These are phyloP conservation scores for Microdochium nivale DNA, from an alignment of 2,329 filamentous ascomycete genomes.

Conservation along the genomic window DNA sequence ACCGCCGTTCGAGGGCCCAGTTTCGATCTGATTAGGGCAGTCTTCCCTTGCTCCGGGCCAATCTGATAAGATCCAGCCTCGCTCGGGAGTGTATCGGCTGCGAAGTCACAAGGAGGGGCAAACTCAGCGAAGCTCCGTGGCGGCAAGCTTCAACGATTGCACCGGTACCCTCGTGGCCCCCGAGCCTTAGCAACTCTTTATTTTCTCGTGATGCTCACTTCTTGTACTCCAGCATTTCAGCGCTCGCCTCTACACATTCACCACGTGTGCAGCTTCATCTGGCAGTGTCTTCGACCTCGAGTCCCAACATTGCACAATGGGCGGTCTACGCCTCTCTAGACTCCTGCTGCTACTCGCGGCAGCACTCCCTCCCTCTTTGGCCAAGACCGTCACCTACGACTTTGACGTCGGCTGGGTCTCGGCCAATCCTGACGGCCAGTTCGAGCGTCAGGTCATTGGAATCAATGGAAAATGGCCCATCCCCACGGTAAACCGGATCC, in stretches of 20 bases:
- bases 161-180: too few species aligned
- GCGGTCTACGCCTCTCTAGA: not conserved
- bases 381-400: constrained; percentile 40
- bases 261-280: too few species aligned
- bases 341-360: not conserved
- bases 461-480: constrained; percentile 73
- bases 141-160: not conserved
- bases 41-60: not conserved
- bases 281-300: too few species aligned
- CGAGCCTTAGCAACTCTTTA: too few species aligned
- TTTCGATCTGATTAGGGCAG: not conserved
- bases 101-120: constrained; percentile 20
- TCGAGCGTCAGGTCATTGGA: constrained; percentile 57
- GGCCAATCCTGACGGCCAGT: constrained; percentile 60
- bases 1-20: not conserved
- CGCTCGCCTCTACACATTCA: too few species aligned
- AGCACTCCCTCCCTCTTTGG: not conserved
- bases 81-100: constrained; percentile 10
- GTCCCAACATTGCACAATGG: not conserved
- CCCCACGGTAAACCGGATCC: too few species aligned
- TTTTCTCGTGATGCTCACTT: too few species aligned
- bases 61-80: not conserved
- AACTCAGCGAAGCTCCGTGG: too few species aligned
- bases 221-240: too few species aligned
- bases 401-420: constrained; percentile 65